Evolutionary conservation across 2,329 filamentous ascomycete species (phyloP).

Genomic region (Aspergillus arachidicola): DNA sequence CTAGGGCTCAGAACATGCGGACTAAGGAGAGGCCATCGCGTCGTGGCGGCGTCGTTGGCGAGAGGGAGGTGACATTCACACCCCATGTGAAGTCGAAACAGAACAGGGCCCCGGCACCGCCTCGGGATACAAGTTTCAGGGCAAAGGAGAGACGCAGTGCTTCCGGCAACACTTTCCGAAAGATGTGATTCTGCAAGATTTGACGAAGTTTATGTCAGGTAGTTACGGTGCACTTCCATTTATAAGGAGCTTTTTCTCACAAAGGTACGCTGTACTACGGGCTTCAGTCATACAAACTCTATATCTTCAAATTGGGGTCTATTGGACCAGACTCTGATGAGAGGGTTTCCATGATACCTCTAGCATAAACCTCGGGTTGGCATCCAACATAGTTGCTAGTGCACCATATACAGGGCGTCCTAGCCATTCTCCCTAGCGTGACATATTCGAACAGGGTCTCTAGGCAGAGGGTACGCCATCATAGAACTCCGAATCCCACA

Average conservation of each 20-base stretch:
- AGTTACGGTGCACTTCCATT: not conserved
- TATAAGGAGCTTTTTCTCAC: not conserved
- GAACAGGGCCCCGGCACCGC: slow-evolving; percentile 24
- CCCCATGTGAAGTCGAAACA: slow-evolving; percentile 51
- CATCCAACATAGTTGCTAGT: not conserved
- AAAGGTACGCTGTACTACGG: not conserved
- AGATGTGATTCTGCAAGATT: slow-evolving; percentile 37
- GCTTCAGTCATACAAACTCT: not conserved
- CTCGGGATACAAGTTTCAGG: slow-evolving; percentile 25
- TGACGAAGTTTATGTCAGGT: not conserved
- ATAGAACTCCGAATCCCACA: not conserved
- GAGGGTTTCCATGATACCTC: not conserved
- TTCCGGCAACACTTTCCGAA: slow-evolving; percentile 52
- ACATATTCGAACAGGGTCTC: not conserved
- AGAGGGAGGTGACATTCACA: slow-evolving; percentile 63
- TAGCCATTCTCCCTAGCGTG: not conserved
- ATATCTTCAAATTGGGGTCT: not conserved
- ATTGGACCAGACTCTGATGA: not conserved
- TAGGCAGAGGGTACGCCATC: not conserved
- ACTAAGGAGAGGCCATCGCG: slow-evolving; percentile 37
- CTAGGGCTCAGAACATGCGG: slow-evolving; percentile 53
- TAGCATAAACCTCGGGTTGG: not conserved
- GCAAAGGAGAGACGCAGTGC: slow-evolving; percentile 52
- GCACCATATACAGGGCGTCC: not conserved
- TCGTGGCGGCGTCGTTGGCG: slow-evolving; percentile 44